Conservation (phyloP, 768 basidiomycete genomes). For the Neoboletus subvelutipes region DNA sequence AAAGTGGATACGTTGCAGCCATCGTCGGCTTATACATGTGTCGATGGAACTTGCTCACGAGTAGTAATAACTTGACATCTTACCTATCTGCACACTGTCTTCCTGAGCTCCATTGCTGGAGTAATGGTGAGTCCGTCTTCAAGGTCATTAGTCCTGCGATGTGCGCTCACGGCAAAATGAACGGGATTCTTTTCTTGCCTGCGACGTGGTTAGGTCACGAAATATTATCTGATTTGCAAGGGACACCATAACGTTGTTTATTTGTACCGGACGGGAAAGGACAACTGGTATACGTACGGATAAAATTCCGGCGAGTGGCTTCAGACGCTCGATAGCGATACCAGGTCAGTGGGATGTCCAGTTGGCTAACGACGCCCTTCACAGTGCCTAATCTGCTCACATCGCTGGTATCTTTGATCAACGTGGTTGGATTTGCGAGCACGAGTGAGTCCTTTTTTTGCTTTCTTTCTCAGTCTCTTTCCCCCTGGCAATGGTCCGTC, state of each 20-base stretch:
- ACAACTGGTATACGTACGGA: conserved; percentile 69
- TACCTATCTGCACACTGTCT: conserved; percentile 82
- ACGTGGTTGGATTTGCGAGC: conserved; percentile 79
- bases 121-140: conserved; percentile 55
- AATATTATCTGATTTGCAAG: conserved; percentile 73
- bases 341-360: conserved; percentile 1
- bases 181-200: background rate
- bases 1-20: conserved; percentile 83
- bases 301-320: conserved; percentile 60
- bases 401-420: conserved; percentile 76
- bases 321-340: background rate
- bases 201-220: conserved; percentile 51
- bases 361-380: background rate
- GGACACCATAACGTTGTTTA: conserved; percentile 73
- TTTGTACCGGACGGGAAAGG: conserved; percentile 55
- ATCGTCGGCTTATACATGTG: conserved; percentile 73
- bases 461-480: background rate
- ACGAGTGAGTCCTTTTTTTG: conserved; percentile 47
- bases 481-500: background rate
- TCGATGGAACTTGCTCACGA: conserved; percentile 75
- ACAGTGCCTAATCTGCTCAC: conserved; percentile 64
- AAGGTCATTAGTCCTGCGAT: background rate
- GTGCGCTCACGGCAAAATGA: background rate
- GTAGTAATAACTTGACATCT: conserved; percentile 72
- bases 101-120: conserved; percentile 76